phyloP scores from a whole-genome alignment of 2,329 filamentous ascomycete genomes.

The Sclerotinia glacialis region DNA sequence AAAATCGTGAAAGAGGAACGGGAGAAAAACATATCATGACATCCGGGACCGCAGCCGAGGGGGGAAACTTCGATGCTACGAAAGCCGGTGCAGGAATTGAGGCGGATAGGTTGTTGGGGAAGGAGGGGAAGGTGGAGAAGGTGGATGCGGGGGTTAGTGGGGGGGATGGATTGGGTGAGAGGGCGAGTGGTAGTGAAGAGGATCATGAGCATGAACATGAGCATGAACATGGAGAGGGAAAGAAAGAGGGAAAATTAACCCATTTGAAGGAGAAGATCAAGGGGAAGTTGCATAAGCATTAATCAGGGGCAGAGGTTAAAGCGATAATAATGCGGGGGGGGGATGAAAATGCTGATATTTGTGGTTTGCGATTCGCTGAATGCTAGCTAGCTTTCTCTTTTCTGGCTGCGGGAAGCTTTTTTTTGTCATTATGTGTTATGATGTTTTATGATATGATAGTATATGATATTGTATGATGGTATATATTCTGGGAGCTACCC shows the following conservation, averaged over 20 bases:
- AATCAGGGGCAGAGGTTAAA: conserved; percentile 19
- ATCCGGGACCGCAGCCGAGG: conserved; percentile 49
- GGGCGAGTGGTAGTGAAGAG: conserved; percentile 38
- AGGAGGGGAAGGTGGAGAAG: conserved; percentile 52
- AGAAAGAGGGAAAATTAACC: conserved; percentile 45
- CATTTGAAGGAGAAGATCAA: conserved; percentile 64
- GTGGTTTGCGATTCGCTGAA: too few relatives aligned
- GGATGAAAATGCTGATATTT: too few relatives aligned
- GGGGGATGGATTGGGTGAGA: conserved; percentile 51
- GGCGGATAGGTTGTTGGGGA: conserved; percentile 53
- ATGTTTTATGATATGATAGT: too few relatives aligned
- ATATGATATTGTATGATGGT: too few relatives aligned
- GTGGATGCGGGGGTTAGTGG: conserved; percentile 65
- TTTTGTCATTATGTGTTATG: too few relatives aligned
- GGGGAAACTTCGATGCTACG: conserved; percentile 64
- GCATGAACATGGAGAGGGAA: conserved; percentile 30
- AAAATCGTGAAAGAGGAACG: conserved; percentile 47
- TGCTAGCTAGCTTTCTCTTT: too few relatives aligned
- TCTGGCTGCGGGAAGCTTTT: too few relatives aligned
- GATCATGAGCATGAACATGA: conserved; percentile 12
- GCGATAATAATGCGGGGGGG: too few relatives aligned
- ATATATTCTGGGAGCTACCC: too few relatives aligned
- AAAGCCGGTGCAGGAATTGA: conserved; percentile 63
- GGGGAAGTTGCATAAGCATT: conserved; percentile 57
- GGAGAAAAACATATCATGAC: conserved; percentile 30